Base-by-base conservation (phyloP, 495 filamentous ascomycete genomes). In the Daldinia vernicosa region DNA sequence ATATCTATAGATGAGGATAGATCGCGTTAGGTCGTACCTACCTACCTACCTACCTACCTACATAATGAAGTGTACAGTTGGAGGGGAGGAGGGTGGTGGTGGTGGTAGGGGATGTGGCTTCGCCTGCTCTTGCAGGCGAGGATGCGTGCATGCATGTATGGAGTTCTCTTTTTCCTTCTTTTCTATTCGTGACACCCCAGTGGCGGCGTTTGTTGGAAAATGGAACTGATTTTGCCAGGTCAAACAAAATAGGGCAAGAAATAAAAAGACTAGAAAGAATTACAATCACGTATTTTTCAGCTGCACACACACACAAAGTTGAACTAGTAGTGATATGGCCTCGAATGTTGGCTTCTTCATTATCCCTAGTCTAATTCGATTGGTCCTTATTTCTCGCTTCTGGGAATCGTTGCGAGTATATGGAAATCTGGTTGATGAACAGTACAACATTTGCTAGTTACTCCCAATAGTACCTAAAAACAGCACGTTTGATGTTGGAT, bases 201-300 rank as follows among this genome's bases (percentile, higher is more conserved):
- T 40, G 24, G 54, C 32, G 67, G 60, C 67, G 67, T 69, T 63
- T 53, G 45, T 26, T 43, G 60, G 60, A 69, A 69, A 64, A 5
- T 33, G 50, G 64, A 17, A 53, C 33, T 54, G 45, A 51, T 22
- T 60, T 37, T 66, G 19, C 55, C 50, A 47, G 28, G 33, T 47
- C 27, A 59, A 65, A 27, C n/a, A 39, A 65, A 27, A 53, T 39
- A 59, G 54, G 43, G 63, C 47, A 59, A 55, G 22, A 32, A 39
- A 51, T 24, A 6, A 51, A 51, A 39, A 52, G 2, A 17, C 24
- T 51, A 51, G 2, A 43, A 3, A 24, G 35, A 27, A 63, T 45
- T 55, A 30, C 51, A 40, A 43, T 28, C 22, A 47, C 35, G 24
- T 35, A 7, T 24, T 57, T 39, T 22, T 39, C 1, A 30, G 9